phyloP scores from a whole-genome alignment of 208 protist genomes.

The Leishmania lainsoni region DNA sequence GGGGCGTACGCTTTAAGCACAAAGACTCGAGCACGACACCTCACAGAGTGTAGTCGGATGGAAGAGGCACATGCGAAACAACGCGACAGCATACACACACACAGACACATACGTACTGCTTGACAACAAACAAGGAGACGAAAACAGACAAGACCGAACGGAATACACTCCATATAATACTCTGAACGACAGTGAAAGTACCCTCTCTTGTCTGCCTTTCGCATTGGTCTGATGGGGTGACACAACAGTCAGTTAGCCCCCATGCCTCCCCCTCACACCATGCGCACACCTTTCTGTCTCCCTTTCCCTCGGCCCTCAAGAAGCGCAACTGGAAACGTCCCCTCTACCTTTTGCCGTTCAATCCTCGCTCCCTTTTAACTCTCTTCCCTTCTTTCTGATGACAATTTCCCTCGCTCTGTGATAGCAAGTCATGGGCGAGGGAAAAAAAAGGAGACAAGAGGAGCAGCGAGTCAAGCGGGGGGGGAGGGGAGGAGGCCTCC shows the following conservation, averaged over 20 bases:
- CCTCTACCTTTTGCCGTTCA: background rate
- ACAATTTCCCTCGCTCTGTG: background rate
- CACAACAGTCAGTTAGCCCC: background rate
- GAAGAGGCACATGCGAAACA: background rate
- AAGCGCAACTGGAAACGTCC: background rate
- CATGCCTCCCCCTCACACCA: background rate
- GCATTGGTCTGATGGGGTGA: background rate
- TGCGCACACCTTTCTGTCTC: background rate
- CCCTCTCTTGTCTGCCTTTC: background rate
- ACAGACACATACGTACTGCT: conserved; percentile 1
- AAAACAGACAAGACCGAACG: background rate
- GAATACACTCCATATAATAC: background rate
- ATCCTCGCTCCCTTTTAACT: background rate
- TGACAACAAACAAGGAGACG: background rate
- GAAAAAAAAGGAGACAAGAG: background rate
- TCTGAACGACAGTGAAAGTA: background rate
- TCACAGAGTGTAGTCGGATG: background rate
- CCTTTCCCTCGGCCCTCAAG: background rate
- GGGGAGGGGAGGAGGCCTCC: background rate
- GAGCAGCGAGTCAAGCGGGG: background rate
- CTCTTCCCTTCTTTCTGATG: background rate
- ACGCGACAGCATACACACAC: background rate
- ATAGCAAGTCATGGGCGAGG: background rate
- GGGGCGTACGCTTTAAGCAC: background rate
- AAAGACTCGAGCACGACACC: background rate